Conservation (phyloP, 1,284 basidiomycete genomes). For the Ceratobasidium sp. region DNA sequence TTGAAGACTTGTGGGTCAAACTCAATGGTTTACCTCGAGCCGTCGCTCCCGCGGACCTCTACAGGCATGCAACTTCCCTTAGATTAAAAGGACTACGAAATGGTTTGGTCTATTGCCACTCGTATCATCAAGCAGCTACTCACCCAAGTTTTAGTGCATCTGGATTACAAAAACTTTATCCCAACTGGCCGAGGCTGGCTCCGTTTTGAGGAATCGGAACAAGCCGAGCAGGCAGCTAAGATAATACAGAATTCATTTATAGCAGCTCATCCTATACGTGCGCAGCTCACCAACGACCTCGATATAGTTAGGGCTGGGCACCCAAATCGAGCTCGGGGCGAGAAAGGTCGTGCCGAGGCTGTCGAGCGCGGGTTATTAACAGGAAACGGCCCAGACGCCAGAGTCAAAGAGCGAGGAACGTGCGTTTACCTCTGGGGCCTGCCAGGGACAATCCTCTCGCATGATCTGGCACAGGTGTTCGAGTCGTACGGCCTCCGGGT, state of each 20-base stretch:
- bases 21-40: constrained; percentile 36
- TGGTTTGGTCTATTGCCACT: constrained; percentile 42
- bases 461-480: constrained; percentile 58
- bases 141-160: constrained; percentile 59
- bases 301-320: constrained; percentile 51
- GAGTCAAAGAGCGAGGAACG: constrained; percentile 60
- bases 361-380: constrained; percentile 56
- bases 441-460: constrained; percentile 59
- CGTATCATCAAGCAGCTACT: not conserved
- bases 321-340: constrained; percentile 56
- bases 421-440: constrained; percentile 70
- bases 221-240: constrained; percentile 57
- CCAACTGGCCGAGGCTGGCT: constrained; percentile 68
- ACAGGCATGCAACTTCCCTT: constrained; percentile 23
- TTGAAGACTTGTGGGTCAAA: constrained; percentile 24
- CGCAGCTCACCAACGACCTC: constrained; percentile 48
- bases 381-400: constrained; percentile 66
- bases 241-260: constrained; percentile 59
- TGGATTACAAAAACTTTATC: constrained; percentile 68
- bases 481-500: constrained; percentile 59
- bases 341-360: constrained; percentile 58
- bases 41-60: constrained; percentile 61
- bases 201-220: constrained; percentile 61
- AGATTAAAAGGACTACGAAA: not conserved
- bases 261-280: constrained; percentile 48